Base-by-base conservation (phyloP, 2,329 filamentous ascomycete genomes). In the Colletotrichum gigasporum region DNA sequence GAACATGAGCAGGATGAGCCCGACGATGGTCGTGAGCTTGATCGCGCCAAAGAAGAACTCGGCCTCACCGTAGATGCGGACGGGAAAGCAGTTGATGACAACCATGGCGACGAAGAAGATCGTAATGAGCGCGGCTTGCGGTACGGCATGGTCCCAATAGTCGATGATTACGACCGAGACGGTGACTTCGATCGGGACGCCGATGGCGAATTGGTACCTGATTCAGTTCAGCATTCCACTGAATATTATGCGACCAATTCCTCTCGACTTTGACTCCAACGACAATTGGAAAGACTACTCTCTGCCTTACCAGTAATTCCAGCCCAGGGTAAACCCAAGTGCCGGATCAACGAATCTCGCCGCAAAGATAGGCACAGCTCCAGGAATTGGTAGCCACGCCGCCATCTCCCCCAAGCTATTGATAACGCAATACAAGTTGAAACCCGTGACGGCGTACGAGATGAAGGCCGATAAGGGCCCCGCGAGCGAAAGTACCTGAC, bases 321-420 rank as follows among this genome's bases (percentile, higher is more conserved):
- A 85, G 10, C 82, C 80, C 18, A 85, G 71, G 1, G 82, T 80
- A 54, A 83, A 85, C 30, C 79, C 82, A 8, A 82, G 74, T 2
- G 80, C 79, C 34, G 80, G 78, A 58, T 83, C 80, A 50, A 83
- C 80, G 60, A 78, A 83, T n/a, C 81, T 78, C 16, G 79, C 74
- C 9, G 82, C 82, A 51, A 84, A 85, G 22, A 83, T 74, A 5
- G 82, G 79, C 7, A 85, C 80, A 5, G 82, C 82, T n/a, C 84
- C 83, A 26, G 85, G 79, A 66, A 88, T 74, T 3, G 87, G 85
- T 53, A 90, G 82, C 79, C 87, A 89, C 30, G 87, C 83, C 20
- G 87, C 85, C 78, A 90, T 85, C 74, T 87, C 85, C 18, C 82
- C 82, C 57, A 89, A 83, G 70, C 76, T 75, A 66, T 77, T 75